Conservation (phyloP, 1,139 yeast genomes). For the Nadsonia starkeyi-henricii region DNA sequence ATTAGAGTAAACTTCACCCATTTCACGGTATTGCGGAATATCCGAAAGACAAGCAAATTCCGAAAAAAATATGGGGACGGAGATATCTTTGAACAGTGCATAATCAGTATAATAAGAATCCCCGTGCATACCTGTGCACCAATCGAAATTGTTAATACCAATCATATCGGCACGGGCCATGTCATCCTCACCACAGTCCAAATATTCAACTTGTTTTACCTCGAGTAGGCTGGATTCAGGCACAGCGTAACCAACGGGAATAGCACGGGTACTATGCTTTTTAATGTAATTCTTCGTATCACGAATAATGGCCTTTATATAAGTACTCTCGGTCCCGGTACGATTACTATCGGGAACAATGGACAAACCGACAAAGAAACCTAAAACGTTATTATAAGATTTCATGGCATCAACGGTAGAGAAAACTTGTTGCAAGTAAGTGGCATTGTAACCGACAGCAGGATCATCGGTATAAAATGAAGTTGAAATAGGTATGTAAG, state of each 20-base stretch:
- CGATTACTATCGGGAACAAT: constrained; percentile 75
- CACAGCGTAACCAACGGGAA: constrained; percentile 90
- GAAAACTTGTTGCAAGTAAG: constrained; percentile 61
- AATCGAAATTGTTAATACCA: constrained; percentile 79
- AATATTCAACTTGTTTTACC: constrained; percentile 63
- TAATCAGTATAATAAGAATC: constrained; percentile 46
- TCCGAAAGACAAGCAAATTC: constrained; percentile 58
- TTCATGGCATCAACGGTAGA: constrained; percentile 72
- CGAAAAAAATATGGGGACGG: constrained; percentile 73
- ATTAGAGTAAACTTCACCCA: constrained; percentile 41
- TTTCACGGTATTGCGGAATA: constrained; percentile 52
- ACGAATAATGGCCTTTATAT: constrained; percentile 80
- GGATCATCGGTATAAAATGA: constrained; percentile 70
- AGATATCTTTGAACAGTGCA: constrained; percentile 53
- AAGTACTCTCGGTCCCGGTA: constrained; percentile 34
- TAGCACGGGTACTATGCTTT: constrained; percentile 49
- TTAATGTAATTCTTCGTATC: constrained; percentile 76
- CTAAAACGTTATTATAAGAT: constrained; percentile 69
- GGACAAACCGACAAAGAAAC: constrained; percentile 88
- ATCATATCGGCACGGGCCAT: constrained; percentile 73
- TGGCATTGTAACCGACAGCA: constrained; percentile 47
- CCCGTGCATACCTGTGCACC: too few species aligned
- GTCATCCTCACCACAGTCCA: constrained; percentile 51
- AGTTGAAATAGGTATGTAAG: too few species aligned
- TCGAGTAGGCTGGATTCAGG: constrained; percentile 69